A percentile compares a stretch with the other conserved stretches of the same genome.
phyloP scores from a whole-genome alignment of 2,329 filamentous ascomycete species.

The Nemania sp. region DNA sequence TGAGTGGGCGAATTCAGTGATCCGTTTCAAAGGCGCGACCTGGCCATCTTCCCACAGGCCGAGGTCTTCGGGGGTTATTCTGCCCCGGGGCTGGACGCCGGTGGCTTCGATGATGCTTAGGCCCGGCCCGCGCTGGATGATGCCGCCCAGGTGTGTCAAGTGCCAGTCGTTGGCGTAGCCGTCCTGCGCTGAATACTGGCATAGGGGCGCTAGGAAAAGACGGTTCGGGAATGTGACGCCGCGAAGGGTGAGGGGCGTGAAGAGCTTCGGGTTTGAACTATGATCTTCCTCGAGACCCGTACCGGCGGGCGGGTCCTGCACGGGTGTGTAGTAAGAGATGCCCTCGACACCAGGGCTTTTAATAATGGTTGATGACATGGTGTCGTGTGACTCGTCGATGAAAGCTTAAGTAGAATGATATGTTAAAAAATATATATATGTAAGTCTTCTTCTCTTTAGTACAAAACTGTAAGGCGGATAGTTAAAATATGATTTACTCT shows the following conservation, averaged over 20 bases:
- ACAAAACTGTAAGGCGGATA: background rate
- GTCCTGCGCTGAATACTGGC: constrained; percentile 59
- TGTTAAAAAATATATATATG: too few species aligned
- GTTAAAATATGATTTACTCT: background rate
- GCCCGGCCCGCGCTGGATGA: constrained; percentile 72
- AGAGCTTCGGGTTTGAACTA: constrained; percentile 64
- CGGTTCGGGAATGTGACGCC: constrained; percentile 60
- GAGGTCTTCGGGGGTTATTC: constrained; percentile 76
- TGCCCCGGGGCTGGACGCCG: constrained; percentile 72
- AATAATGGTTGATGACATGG: constrained; percentile 14
- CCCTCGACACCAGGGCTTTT: constrained; percentile 33
- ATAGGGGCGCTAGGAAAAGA: constrained; percentile 61
- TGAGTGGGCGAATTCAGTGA: constrained; percentile 59
- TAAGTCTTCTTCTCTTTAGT: background rate
- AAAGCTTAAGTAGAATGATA: background rate
- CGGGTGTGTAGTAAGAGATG: constrained; percentile 59
- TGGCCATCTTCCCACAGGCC: constrained; percentile 81
- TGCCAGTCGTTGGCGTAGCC: constrained; percentile 79
- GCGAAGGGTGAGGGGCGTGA: constrained; percentile 61
- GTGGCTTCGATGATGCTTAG: constrained; percentile 77
- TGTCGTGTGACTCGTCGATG: background rate
- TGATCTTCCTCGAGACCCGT: constrained; percentile 48
- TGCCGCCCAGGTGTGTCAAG: constrained; percentile 77
- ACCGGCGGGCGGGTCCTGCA: constrained; percentile 55
- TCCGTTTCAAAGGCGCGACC: constrained; percentile 60